These are phyloP conservation scores for Beauveria australis DNA, from an alignment of 2,329 filamentous ascomycete species.

Conservation along the genomic window DNA sequence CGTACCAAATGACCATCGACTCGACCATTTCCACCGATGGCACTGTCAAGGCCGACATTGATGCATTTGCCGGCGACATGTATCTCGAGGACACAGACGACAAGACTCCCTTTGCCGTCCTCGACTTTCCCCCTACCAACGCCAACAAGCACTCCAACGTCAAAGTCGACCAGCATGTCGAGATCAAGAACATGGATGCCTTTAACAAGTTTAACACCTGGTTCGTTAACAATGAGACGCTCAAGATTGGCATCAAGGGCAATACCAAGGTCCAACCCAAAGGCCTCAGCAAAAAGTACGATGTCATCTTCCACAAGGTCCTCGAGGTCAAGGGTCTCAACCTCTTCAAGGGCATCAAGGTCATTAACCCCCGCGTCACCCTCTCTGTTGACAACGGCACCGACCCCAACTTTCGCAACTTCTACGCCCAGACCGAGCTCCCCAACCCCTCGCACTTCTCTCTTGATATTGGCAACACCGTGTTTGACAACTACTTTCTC, in stretches of 20 bases:
- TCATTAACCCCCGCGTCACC: constrained; percentile 42
- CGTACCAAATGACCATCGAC: constrained; percentile 46
- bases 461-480: constrained; percentile 59
- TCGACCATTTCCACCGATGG: constrained; percentile 45
- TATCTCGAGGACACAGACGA: constrained; percentile 43
- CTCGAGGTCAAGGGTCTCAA: constrained; percentile 43
- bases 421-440: constrained; percentile 50
- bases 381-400: constrained; percentile 30
- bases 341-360: constrained; percentile 45
- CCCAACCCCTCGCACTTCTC: constrained; percentile 57
- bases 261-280: constrained; percentile 42
- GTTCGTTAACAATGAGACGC: constrained; percentile 41
- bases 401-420: constrained; percentile 39
- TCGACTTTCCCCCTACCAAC: constrained; percentile 45
- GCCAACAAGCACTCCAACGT: constrained; percentile 40
- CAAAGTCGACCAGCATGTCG: constrained; percentile 41
- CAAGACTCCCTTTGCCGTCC: constrained; percentile 39
- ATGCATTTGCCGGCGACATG: constrained; percentile 43
- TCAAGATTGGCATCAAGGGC: constrained; percentile 44
- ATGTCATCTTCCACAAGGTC: constrained; percentile 49
- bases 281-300: constrained; percentile 39
- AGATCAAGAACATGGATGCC: constrained; percentile 38
- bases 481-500: constrained; percentile 50
- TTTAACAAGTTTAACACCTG: constrained; percentile 48
- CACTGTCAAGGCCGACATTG: constrained; percentile 42